Evolutionary conservation across 2,329 filamentous ascomycete species (phyloP), one percentile per base, ranked within the genome.

Genomic region (Elsinoe batatas): DNA sequence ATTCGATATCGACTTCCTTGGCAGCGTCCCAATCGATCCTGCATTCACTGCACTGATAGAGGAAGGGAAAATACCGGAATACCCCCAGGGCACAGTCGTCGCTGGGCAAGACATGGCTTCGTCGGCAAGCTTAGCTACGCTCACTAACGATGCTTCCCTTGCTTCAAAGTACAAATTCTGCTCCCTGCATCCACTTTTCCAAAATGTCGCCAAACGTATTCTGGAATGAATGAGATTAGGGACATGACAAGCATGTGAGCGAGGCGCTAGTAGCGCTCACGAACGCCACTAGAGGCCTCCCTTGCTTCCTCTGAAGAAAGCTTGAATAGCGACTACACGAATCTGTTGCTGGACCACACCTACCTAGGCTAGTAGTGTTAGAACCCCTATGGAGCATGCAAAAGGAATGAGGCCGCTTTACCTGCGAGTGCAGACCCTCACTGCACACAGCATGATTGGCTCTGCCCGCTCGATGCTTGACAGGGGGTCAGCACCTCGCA

Each of bases 31-130:
- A 1, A 90, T 98, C 65, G 93, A 98, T 72, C 88, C 90, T 17
- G 88, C 91, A 64, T 96, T 97, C 68, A 87, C 93, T 46, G 80
- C 85, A 61, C 71, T 98, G 65, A 82, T 98, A 40, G 91, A 97
- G 69, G 88, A 88, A 58, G 77, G 76, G 5, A 72, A 80, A 77
- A 65, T 71, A 60, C 87, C 87, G 12, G 74, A 74, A 13, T 90
- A 91, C 67, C 86, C 86, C 0, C 73, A 79, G 57, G 86, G 87
- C 1, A 89, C 85, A 1, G 64, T 76, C 30, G 71, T 87, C 26
- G 74, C 79, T 58, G 83, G 83, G 1, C 69, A 75, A 57, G 77
- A 82, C 57, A 69, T 64, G 64, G 67, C 54, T 64, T 65, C 50
- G n/a, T 46, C 37, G 32, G 42, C 38, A 37, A 30, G 10, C 13